Evolutionary conservation across 75 land plant genomes (phyloP).

Genomic region (Cunninghamia lanceolata): DNA sequence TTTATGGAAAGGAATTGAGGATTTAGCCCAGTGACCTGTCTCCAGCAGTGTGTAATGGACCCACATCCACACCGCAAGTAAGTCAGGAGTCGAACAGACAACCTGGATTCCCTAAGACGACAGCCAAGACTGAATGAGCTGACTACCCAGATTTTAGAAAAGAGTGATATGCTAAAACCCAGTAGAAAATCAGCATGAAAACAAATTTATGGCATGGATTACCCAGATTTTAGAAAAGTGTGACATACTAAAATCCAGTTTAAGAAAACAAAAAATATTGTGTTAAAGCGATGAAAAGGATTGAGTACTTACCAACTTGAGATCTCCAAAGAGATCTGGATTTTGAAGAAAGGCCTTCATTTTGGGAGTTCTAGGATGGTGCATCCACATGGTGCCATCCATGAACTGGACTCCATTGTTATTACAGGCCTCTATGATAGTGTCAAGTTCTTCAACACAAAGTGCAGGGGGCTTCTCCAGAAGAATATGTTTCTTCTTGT

Average conservation of each 20-base stretch:
- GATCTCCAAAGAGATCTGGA: conserved; percentile 38
- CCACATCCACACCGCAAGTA: too few relatives aligned
- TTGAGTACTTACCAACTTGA: conserved; percentile 33
- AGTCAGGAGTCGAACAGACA: background rate
- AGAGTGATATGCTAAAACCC: background rate
- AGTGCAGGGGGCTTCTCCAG: conserved; percentile 84
- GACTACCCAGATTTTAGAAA: background rate
- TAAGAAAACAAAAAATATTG: background rate
- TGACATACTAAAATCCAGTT: background rate
- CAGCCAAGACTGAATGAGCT: background rate
- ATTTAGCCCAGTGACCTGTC: too few relatives aligned
- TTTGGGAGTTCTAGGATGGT: conserved; percentile 65
- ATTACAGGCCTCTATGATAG: conserved; percentile 44
- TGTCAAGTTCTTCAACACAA: conserved; percentile 51
- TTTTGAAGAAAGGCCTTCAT: conserved; percentile 49
- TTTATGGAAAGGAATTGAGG: too few relatives aligned
- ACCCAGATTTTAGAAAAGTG: background rate
- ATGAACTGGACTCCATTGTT: conserved; percentile 65
- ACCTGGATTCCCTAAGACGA: background rate
- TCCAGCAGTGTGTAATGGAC: too few relatives aligned
- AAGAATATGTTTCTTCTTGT: conserved; percentile 70
- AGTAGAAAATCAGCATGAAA: background rate
- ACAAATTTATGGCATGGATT: background rate
- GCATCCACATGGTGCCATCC: conserved; percentile 94
- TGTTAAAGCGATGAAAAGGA: background rate